Base-by-base conservation (phyloP, 2,329 filamentous ascomycete genomes). In the Fusarium sulawesiense region DNA sequence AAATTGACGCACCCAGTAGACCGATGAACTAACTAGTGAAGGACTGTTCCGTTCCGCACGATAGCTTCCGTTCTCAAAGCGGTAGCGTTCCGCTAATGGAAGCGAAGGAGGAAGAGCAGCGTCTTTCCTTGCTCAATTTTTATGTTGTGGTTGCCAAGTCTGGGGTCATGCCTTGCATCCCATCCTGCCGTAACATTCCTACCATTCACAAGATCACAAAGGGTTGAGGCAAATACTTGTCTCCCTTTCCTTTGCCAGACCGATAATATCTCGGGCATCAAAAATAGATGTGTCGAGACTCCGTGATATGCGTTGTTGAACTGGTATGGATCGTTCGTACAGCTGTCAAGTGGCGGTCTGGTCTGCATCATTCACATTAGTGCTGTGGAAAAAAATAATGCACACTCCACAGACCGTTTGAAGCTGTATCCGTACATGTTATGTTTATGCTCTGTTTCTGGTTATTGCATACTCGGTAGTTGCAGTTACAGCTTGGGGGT, bases 341-440 rank as follows among this genome's bases (percentile, higher is more conserved):
- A 72, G 68, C 66, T 75, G 73, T 73, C 73, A 75, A 75, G 72
- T 61, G 75, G 73, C 73, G 73, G 73, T 75, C 73, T 75, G 73
- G 73, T 75, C 73, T 75, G 73, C 71, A 57, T 73, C 60, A 66
- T 73, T 57, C 46, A 70, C 48, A 47, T 58, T 66, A 71, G 70
- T 72, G 64, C 41, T 62, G 60, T 23, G 46, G 44, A 60, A 47
- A 47, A 21, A 41, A 59, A 54, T 29, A 64, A 49, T 60, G 60
- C 66, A 66, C 62, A 64, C 48, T 42, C 32, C 44, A 68, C 56
- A 56, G 54, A 53, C 42, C 40, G 21, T 42, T 23, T 37, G 48
- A 57, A 55, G 60, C 37, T 20, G 27, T 49, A 18, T 12, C 11
- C 11, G 11, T 29, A 29, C 29, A 29, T 29, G 29, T 29, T 29